These are phyloP conservation scores for Eruca vesicaria DNA, from an alignment of 441 rosid species.

Conservation along the genomic window DNA sequence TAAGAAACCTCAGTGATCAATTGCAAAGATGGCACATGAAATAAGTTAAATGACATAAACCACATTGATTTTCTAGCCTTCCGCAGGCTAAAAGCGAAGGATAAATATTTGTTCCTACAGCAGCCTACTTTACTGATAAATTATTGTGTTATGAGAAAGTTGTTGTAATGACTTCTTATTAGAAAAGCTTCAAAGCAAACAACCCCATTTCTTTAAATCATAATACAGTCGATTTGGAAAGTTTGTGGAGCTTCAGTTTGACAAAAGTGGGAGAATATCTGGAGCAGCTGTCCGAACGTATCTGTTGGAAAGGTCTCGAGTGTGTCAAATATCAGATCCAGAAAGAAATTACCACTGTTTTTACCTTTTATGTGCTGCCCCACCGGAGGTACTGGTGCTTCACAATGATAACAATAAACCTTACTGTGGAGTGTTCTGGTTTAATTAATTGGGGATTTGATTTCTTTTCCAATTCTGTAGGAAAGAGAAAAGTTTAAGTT, in stretches of 20 bases:
- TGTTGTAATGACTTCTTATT: background rate
- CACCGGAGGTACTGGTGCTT: constrained; percentile 77
- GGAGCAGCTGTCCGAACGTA: constrained; percentile 99
- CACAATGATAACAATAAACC: constrained; percentile 9
- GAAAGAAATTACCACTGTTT: constrained; percentile 99
- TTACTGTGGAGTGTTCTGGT: background rate
- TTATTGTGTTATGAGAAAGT: background rate
- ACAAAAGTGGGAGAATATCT: constrained; percentile 96
- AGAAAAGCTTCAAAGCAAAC: background rate
- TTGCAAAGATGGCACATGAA: too few species aligned
- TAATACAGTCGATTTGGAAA: constrained; percentile 97
- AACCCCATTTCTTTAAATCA: constrained; percentile 25
- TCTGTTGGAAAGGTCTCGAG: constrained; percentile 99
- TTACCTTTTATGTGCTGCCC: constrained; percentile 97
- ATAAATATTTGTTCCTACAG: background rate
- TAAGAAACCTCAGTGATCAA: constrained; percentile 31
- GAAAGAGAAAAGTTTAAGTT: constrained; percentile 83
- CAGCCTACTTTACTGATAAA: background rate
- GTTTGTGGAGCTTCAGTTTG: constrained; percentile 99
- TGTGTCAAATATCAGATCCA: constrained; percentile 97
- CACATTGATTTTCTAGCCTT: constrained; percentile 7
- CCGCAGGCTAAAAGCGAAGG: constrained; percentile 1
- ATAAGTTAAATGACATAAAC: background rate
- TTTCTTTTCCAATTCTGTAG: constrained; percentile 44
- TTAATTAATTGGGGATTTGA: constrained; percentile 10